These are phyloP conservation scores for Diplodia scrobiculata DNA, from an alignment of 2,329 filamentous ascomycete species.

Conservation along the genomic window DNA sequence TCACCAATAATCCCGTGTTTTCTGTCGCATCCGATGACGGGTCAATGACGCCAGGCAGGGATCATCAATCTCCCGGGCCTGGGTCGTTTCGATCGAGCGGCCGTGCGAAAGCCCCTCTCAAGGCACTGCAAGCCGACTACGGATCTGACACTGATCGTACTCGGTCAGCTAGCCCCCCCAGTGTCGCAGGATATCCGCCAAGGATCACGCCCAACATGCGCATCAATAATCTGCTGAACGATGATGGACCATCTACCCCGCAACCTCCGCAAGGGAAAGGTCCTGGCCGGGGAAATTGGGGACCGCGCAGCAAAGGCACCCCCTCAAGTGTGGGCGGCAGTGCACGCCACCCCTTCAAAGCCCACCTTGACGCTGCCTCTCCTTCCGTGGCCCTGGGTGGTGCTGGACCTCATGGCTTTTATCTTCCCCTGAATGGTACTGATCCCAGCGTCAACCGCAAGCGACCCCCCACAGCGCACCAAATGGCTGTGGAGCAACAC, in stretches of 20 bases:
- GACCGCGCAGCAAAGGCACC: conserved; percentile 41
- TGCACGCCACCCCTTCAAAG: conserved; percentile 36
- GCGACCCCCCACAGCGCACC: conserved; percentile 76
- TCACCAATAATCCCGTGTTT: conserved; percentile 48
- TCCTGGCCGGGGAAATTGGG: conserved; percentile 55
- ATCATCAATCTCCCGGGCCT: conserved; percentile 45
- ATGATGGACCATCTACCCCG: conserved; percentile 43
- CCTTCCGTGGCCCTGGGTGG: conserved; percentile 36
- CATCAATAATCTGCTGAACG: conserved; percentile 54
- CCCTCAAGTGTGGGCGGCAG: conserved; percentile 33
- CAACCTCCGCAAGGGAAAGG: conserved; percentile 43
- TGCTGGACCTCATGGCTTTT: conserved; percentile 57
- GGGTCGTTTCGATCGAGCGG: conserved; percentile 38
- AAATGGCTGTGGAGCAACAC: conserved; percentile 78
- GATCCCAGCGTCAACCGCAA: conserved; percentile 57
- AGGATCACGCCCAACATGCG: conserved; percentile 48
- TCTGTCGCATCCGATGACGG: conserved; percentile 47
- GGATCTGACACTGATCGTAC: conserved; percentile 52
- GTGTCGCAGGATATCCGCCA: conserved; percentile 40
- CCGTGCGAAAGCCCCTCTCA: conserved; percentile 31
- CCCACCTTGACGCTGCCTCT: conserved; percentile 25
- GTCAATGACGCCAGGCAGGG: conserved; percentile 44
- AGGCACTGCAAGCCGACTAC: conserved; percentile 43
- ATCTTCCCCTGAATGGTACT: conserved; percentile 56
- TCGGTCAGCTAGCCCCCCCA: conserved; percentile 49